phyloP scores from a whole-genome alignment of 192 early-diverging fungal genomes.

The Geranomyces michiganensis region DNA sequence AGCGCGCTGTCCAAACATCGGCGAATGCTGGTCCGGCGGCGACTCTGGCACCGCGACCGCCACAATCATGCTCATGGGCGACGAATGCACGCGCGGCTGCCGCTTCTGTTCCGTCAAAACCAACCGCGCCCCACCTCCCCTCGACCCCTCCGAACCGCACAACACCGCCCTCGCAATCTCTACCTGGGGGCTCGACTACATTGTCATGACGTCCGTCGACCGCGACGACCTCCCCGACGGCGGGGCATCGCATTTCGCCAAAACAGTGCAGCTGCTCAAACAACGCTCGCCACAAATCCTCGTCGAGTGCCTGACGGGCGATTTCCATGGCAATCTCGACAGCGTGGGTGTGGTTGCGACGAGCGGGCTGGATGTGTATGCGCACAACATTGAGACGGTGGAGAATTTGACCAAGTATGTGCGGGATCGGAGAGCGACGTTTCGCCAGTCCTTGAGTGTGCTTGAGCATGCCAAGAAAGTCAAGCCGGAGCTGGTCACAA shows the following conservation, averaged over 20 bases:
- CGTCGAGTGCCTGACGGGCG: constrained; percentile 95
- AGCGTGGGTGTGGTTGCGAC: constrained; percentile 80
- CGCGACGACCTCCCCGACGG: constrained; percentile 92
- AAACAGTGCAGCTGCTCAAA: constrained; percentile 88
- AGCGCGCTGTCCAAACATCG: constrained; percentile 96
- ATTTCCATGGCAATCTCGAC: constrained; percentile 81
- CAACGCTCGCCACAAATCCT: constrained; percentile 88
- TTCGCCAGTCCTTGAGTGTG: constrained; percentile 88
- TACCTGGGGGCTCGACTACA: constrained; percentile 94
- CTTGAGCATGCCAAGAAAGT: constrained; percentile 84
- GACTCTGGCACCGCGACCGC: constrained; percentile 90
- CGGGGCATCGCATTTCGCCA: constrained; percentile 91
- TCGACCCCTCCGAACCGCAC: constrained; percentile 90
- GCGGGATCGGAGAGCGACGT: constrained; percentile 89
- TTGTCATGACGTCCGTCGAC: constrained; percentile 97
- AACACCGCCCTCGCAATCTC: constrained; percentile 91
- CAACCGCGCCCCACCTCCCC: constrained; percentile 75
- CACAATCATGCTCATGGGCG: constrained; percentile 99
- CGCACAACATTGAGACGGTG: constrained; percentile 98
- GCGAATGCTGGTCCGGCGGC: constrained; percentile 98
- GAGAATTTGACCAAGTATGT: constrained; percentile 87
- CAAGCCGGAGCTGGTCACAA: constrained; percentile 83
- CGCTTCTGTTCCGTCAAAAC: constrained; percentile 99
- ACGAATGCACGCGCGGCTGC: constrained; percentile 96
- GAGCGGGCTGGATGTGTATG: constrained; percentile 96